Evolutionary conservation across 495 filamentous ascomycete genomes (phyloP).

Genomic region (Bombardia bombarda): DNA sequence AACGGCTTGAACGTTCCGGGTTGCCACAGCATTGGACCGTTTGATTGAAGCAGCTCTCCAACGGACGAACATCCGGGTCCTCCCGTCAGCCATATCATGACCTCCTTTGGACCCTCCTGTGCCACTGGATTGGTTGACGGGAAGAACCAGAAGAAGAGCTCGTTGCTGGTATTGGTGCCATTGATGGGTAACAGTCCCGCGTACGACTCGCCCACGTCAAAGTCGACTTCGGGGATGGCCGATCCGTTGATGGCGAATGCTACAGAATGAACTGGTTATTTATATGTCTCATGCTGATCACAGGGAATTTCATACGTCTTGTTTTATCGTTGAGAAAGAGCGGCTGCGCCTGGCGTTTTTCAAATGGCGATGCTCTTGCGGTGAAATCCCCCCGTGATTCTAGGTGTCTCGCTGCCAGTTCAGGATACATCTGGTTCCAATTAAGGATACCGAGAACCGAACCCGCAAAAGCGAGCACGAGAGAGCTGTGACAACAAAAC

Average conservation of each 20-base stretch:
- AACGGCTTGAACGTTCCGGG: conserved; percentile 50
- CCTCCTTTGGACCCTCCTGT: conserved; percentile 50
- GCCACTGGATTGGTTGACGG: conserved; percentile 47
- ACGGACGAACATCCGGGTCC: conserved; percentile 59
- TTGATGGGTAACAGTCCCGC: conserved; percentile 67
- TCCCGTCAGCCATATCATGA: conserved; percentile 54
- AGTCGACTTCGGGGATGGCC: conserved; percentile 63
- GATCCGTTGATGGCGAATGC: conserved; percentile 62
- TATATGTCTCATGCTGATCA: background rate
- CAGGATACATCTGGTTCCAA: conserved; percentile 7
- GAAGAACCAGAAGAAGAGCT: conserved; percentile 74
- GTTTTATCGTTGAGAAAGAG: conserved; percentile 11
- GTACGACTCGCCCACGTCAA: conserved; percentile 75
- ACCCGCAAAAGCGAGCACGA: conserved; percentile 3
- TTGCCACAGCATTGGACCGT: conserved; percentile 56
- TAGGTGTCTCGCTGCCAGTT: conserved; percentile 2
- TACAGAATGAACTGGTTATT: conserved; percentile 11
- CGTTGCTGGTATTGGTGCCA: conserved; percentile 44
- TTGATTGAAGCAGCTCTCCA: conserved; percentile 59
- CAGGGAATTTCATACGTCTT: background rate
- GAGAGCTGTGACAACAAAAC: too few species aligned
- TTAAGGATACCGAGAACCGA: conserved; percentile 8
- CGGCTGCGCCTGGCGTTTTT: conserved; percentile 8
- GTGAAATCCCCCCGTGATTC: background rate
- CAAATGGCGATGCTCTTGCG: background rate